A percentile compares a stretch with the other conserved stretches of the same genome.
phyloP scores from a whole-genome alignment of 805 yeast species.

The Barnettozyma siamensis region DNA sequence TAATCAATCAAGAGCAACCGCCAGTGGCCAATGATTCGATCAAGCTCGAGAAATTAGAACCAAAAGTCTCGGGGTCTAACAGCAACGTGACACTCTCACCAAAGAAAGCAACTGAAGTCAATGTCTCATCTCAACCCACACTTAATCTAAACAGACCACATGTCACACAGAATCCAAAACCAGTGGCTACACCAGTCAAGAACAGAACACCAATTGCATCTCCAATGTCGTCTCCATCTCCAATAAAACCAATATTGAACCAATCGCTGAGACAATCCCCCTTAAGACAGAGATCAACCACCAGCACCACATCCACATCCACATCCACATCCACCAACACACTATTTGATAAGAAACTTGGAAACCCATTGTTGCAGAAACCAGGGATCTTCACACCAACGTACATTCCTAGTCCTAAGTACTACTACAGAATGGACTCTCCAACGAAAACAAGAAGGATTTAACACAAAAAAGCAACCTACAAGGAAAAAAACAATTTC shows the following conservation, averaged over 20 bases:
- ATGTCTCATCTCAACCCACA: not conserved
- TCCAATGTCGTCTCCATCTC: slow-evolving; percentile 24
- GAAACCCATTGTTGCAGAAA: slow-evolving; percentile 1
- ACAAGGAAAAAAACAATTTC: not conserved
- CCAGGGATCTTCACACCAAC: slow-evolving; percentile 18
- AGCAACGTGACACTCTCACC: slow-evolving; percentile 16
- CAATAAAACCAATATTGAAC: slow-evolving; percentile 14
- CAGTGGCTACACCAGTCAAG: slow-evolving; percentile 10
- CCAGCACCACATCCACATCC: not conserved
- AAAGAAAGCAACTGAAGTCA: not conserved
- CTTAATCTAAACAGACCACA: too few species aligned
- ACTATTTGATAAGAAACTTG: not conserved
- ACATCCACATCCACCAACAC: not conserved
- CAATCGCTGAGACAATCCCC: slow-evolving; percentile 17
- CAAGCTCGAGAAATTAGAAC: slow-evolving; percentile 4
- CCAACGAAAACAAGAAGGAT: slow-evolving; percentile 27
- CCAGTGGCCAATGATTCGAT: not conserved
- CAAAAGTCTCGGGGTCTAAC: slow-evolving; percentile 4
- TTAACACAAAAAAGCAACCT: not conserved
- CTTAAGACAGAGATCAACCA: slow-evolving; percentile 7
- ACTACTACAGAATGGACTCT: slow-evolving; percentile 27
- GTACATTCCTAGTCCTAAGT: slow-evolving; percentile 27
- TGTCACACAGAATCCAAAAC: too few species aligned
- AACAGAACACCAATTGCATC: slow-evolving; percentile 24
- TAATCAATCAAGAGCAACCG: not conserved